Evolutionary conservation across 192 early-diverging fungal species (phyloP).

Genomic region (Chytriomyces sp.): DNA sequence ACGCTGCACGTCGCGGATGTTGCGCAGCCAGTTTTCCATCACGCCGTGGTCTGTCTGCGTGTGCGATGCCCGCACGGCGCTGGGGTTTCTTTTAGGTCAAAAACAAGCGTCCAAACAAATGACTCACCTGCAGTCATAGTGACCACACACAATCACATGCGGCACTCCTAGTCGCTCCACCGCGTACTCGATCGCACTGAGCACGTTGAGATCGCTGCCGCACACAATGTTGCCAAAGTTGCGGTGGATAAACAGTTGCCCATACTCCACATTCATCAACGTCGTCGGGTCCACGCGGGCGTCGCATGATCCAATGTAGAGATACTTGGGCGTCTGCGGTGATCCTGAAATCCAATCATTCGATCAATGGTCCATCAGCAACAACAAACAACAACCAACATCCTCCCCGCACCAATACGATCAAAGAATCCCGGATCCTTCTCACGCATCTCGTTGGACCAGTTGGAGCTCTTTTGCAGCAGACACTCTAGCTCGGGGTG

Average conservation of each 20-base stretch:
- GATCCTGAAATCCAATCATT: not conserved
- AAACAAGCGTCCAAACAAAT: too few species aligned
- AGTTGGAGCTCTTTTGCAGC: too few species aligned
- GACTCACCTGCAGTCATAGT: constrained; percentile 37
- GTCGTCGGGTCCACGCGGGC: constrained; percentile 46
- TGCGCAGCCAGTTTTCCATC: constrained; percentile 89
- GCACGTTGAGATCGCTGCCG: constrained; percentile 74
- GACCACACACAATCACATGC: constrained; percentile 85
- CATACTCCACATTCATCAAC: constrained; percentile 55
- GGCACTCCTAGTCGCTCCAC: constrained; percentile 83
- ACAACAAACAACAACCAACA: not conserved
- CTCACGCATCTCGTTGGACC: constrained; percentile 1
- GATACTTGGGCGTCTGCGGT: constrained; percentile 39
- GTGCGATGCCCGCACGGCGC: constrained; percentile 22
- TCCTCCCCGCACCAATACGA: constrained; percentile 10
- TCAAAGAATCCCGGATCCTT: constrained; percentile 28
- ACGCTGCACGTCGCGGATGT: constrained; percentile 83
- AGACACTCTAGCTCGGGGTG: too few species aligned
- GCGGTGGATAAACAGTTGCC: constrained; percentile 89
- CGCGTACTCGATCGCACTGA: constrained; percentile 85
- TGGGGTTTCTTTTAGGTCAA: not conserved
- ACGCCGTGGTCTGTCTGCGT: constrained; percentile 43
- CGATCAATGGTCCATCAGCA: not conserved
- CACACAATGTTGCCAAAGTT: constrained; percentile 91
- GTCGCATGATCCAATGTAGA: constrained; percentile 52